Conservation (phyloP, 768 basidiomycete genomes). For the Royoungia palumana region DNA sequence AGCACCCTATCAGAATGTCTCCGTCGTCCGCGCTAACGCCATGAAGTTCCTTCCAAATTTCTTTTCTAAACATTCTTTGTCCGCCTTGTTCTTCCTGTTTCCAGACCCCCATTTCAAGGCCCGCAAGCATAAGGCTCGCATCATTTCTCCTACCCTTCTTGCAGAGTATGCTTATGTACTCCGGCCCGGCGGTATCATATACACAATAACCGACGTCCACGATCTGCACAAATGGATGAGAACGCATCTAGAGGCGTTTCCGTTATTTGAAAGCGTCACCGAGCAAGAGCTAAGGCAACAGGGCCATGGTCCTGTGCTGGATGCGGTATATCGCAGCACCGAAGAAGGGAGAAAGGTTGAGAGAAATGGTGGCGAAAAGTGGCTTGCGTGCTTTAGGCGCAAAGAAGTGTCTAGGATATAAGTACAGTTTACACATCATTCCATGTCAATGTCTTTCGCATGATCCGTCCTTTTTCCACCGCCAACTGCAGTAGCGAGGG, state of each 20-base stretch:
- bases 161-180: slow-evolving; percentile 97
- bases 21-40: slow-evolving; percentile 91
- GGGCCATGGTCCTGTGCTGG: slow-evolving; percentile 74
- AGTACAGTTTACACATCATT: slow-evolving; percentile 14
- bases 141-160: slow-evolving; percentile 94
- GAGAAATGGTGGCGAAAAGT: slow-evolving; percentile 86
- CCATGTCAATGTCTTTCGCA: slow-evolving; percentile 37
- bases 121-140: slow-evolving; percentile 97
- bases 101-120: slow-evolving; percentile 99
- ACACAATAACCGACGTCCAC: slow-evolving; percentile 96
- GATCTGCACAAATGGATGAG: slow-evolving; percentile 97
- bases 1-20: slow-evolving; percentile 79
- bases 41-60: slow-evolving; percentile 99
- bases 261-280: slow-evolving; percentile 77
- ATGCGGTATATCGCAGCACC: slow-evolving; percentile 79
- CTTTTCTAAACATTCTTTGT: slow-evolving; percentile 85
- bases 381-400: slow-evolving; percentile 86
- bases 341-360: slow-evolving; percentile 98
- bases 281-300: slow-evolving; percentile 72
- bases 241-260: slow-evolving; percentile 80
- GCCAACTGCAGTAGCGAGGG: slow-evolving; percentile 62
- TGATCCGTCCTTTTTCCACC: slow-evolving; percentile 35
- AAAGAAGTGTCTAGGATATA: slow-evolving; percentile 31
- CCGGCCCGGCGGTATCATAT: slow-evolving; percentile 89
- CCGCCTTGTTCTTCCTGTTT: slow-evolving; percentile 95